phyloP scores from a whole-genome alignment of 129 eudicot genomes.

The Ambrosia artemisiifolia region DNA sequence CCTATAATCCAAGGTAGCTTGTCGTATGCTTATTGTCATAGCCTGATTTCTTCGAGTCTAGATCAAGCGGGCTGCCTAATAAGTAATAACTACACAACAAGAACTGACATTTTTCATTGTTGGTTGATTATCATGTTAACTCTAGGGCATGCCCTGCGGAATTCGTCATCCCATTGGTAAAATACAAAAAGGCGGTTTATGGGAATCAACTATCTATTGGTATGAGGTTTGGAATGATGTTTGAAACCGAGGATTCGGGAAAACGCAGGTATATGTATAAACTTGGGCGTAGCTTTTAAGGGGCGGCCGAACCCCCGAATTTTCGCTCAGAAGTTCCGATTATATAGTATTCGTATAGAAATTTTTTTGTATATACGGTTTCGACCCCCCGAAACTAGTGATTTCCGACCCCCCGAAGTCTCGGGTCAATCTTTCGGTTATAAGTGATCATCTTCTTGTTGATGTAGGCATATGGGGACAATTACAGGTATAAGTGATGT shows the following conservation, averaged over 20 bases:
- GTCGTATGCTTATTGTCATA: background rate
- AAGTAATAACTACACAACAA: background rate
- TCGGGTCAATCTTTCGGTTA: background rate
- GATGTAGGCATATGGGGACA: slow-evolving; percentile 90
- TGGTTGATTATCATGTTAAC: slow-evolving; percentile 19
- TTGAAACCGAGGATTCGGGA: slow-evolving; percentile 93
- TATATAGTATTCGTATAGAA: no score
- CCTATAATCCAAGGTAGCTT: slow-evolving; percentile 86
- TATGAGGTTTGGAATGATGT: slow-evolving; percentile 99
- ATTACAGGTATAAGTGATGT: slow-evolving; percentile 76
- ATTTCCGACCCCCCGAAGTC: no score
- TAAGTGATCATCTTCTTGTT: background rate
- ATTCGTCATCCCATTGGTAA: slow-evolving; percentile 71
- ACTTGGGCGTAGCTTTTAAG: no score
- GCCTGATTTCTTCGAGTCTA: background rate
- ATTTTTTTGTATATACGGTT: no score
- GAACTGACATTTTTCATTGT: background rate
- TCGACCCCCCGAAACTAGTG: no score
- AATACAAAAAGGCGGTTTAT: slow-evolving; percentile 64
- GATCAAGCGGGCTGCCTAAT: background rate
- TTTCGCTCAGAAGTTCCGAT: no score
- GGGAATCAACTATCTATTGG: slow-evolving; percentile 83
- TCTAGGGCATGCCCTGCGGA: slow-evolving; percentile 96
- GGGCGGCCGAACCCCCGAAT: no score
- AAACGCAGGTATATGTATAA: slow-evolving; percentile 67